Conservation (phyloP, 345 rosid genomes). For the Angophora floribunda region DNA sequence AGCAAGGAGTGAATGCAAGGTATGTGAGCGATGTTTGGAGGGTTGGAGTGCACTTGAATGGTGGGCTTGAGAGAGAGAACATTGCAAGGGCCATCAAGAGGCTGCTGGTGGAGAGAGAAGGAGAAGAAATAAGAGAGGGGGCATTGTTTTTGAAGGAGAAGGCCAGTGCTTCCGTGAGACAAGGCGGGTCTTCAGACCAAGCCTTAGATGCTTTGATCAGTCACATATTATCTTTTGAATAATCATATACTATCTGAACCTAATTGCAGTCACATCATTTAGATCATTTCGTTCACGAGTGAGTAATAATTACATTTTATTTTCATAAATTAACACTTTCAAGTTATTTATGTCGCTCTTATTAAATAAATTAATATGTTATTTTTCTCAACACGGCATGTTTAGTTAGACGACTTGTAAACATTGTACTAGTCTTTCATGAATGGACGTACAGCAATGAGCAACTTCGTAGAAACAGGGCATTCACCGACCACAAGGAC, state of each 20-base stretch:
- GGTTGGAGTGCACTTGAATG: conserved; percentile 37
- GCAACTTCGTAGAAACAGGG: not conserved
- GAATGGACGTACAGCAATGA: not conserved
- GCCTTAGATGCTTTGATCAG: conserved; percentile 17
- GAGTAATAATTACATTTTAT: no score
- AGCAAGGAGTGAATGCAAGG: conserved; percentile 47
- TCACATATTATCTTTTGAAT: not conserved
- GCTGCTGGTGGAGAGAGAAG: conserved; percentile 18
- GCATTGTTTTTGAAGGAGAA: conserved; percentile 19
- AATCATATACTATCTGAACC: no score
- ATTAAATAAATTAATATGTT: no score
- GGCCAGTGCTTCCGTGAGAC: conserved; percentile 11
- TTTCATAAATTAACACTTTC: no score
- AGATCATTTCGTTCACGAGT: no score
- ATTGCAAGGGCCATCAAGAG: conserved; percentile 24
- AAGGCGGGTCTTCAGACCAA: conserved; percentile 30
- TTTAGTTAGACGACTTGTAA: not conserved
- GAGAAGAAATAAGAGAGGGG: conserved; percentile 23
- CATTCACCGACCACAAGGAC: not conserved
- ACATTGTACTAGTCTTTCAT: not conserved
- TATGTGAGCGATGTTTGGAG: conserved; percentile 39
- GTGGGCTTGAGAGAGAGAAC: conserved; percentile 17
- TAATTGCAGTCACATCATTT: no score
- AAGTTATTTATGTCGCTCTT: no score
- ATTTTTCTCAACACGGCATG: no score